Evolutionary conservation across 805 yeast species (phyloP), one percentile per base, ranked within the genome.

Genomic region (Lipomyces yamanashiensis): DNA sequence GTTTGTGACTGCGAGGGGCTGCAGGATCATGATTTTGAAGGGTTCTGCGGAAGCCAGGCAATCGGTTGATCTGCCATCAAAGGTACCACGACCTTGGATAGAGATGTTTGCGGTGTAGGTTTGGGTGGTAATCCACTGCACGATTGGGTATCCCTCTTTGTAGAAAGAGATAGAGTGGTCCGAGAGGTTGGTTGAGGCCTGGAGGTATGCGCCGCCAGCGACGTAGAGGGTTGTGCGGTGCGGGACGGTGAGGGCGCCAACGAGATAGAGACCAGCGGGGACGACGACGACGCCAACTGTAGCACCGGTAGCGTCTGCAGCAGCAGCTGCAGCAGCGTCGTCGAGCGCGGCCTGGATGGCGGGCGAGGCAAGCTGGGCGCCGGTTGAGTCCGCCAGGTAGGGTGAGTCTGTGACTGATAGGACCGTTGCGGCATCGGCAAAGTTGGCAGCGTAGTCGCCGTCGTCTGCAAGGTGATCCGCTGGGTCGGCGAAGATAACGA

Each of bases 401-500:
- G 56, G 45, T 19, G 57, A 36, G 36, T 61, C 53, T 39, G 56
- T 47, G 34, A 55, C 58, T 7, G 10, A n/a, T 4, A n/a, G 10
- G 48, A 43, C n/a, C 47, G 36, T 49, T 33, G 60, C 41, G 13
- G 53, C 36, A 43, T n/a, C 37, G 3, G 23, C 19, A n/a, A 12
- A 43, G 9, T 36, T 37, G 19, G 47, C 50, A 4, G n/a, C n/a
- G 41, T 40, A 23, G 28, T 28, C 28, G 28, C 5, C 28, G 28
- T 28, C 28, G 5, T 28, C 5, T 28, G 5, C 28, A 5, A 28
- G 28, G 28, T n/a, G 34, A 21, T 61, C 64, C 34, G 52, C 39
- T 17, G 64, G 64, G 44, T 62, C 66, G 45, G 52, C 57, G 39
- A 62, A 34, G 34, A 62, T 33, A 28, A 62, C 66, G 52, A 62